These are phyloP conservation scores for Coniochaeta sp. DNA, from an alignment of 2,329 filamentous ascomycete genomes.

Conservation along the genomic window DNA sequence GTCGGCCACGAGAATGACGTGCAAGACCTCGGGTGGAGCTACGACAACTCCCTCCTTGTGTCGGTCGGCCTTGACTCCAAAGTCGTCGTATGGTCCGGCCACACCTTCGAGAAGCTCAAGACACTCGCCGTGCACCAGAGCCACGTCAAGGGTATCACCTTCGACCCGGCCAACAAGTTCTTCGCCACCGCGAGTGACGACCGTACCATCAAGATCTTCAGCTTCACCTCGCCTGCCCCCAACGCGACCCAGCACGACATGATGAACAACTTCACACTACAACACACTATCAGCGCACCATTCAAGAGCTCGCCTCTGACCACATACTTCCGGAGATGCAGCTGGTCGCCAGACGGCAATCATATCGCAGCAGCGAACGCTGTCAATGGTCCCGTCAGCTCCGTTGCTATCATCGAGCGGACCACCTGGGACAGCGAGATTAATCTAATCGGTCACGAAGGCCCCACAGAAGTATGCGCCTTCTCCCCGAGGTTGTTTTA, in stretches of 20 bases:
- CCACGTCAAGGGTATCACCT: slow-evolving; percentile 97
- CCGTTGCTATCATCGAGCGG: slow-evolving; percentile 90
- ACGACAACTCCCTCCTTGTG: slow-evolving; percentile 89
- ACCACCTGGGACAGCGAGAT: slow-evolving; percentile 94
- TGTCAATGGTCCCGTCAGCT: slow-evolving; percentile 94
- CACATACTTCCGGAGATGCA: slow-evolving; percentile 93
- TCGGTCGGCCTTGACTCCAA: slow-evolving; percentile 97
- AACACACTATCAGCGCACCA: slow-evolving; percentile 81
- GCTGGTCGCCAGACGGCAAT: slow-evolving; percentile 95
- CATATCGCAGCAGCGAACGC: slow-evolving; percentile 97
- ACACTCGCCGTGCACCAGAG: slow-evolving; percentile 88
- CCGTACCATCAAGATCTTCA: slow-evolving; percentile 91
- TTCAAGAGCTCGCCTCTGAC: slow-evolving; percentile 91
- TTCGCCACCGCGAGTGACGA: slow-evolving; percentile 98
- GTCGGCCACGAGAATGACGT: slow-evolving; percentile 99
- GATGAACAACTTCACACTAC: slow-evolving; percentile 91
- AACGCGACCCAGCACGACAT: slow-evolving; percentile 94
- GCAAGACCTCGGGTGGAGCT: slow-evolving; percentile 94
- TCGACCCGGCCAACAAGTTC: slow-evolving; percentile 98
- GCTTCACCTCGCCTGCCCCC: slow-evolving; percentile 83
- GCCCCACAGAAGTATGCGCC: slow-evolving; percentile 92
- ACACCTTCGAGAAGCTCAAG: slow-evolving; percentile 97
- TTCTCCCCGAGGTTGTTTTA: slow-evolving; percentile 91
- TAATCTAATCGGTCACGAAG: slow-evolving; percentile 94
- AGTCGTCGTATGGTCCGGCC: slow-evolving; percentile 95